Base-by-base conservation (phyloP, 495 filamentous ascomycete species). In the Opeltia flavorubescens region DNA sequence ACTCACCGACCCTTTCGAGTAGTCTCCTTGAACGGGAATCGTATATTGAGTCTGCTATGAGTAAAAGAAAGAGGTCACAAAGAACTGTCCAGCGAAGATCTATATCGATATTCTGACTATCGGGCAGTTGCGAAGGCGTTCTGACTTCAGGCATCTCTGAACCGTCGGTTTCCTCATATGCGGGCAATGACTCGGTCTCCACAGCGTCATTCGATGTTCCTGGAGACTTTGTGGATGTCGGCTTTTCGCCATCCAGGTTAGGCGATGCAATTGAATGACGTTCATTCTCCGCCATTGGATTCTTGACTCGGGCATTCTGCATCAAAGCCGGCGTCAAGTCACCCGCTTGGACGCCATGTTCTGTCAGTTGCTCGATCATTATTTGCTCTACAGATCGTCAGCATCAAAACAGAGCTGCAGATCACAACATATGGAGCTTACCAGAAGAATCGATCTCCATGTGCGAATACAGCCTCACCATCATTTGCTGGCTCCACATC, bases 401-500 rank as follows among this genome's bases (percentile, higher is more conserved):
- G 31, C 34, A 24, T 24, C 43, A 27, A 40, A 12, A 33, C 3
- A 0, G 13, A 21, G 23, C 25, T n/a, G 27, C 12, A 17, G 23
- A 34, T 8, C 27, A 17, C 51, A 25, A 13, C 5, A 30, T 26
- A 35, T 8, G 29, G 27, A 43, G 39, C 47, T n/a, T 51, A 67
- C 64, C 65, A 38, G 71, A 75, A 20, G 82, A 59, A 56, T 79
- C 83, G 55, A 99, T 88, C 46, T 99, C 91, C 91, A 99, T 96
- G 64, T 99, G 91, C 17, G 73, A 65, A 62, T 95, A 96, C 28
- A 99, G 57, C 47, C 88, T 77, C 11, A 93, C 74, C 86, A 96
- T 96, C 70, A 95, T 93, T 63, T 88, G 88, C 58, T 96, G 93
- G 44, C 84, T 79, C 89, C 89, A 99, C 81, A 94, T 95, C 61